Evolutionary conservation across 352 stramenopile genomes (phyloP).

Genomic region (Pythium sukuiense): DNA sequence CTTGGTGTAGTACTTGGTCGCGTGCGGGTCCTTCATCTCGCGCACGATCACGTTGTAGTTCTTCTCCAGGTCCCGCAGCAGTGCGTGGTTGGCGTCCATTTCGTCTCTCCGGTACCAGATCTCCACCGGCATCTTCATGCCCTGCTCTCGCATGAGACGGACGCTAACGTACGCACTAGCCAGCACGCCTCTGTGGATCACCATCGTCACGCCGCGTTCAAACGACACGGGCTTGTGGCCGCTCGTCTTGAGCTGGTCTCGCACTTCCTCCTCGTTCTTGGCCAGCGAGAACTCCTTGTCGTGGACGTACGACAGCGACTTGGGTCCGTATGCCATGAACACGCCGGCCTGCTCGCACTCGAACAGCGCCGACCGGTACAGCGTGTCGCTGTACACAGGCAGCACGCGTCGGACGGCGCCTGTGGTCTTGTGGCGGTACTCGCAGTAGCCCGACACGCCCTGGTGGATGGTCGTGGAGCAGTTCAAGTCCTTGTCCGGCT

Average conservation of each 20-base stretch:
- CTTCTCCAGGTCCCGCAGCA: slow-evolving; percentile 40
- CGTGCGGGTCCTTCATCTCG: slow-evolving; percentile 53
- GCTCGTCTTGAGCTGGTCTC: too few species aligned
- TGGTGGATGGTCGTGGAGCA: slow-evolving; percentile 7
- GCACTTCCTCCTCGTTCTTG: slow-evolving; percentile 10
- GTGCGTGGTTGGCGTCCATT: slow-evolving; percentile 39
- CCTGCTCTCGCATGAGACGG: slow-evolving; percentile 35
- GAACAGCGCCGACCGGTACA: background rate
- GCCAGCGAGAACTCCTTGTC: slow-evolving; percentile 1
- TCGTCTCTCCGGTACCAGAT: slow-evolving; percentile 65
- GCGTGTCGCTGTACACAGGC: slow-evolving; percentile 19
- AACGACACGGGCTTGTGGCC: background rate
- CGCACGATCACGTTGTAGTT: slow-evolving; percentile 51
- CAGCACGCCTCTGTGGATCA: slow-evolving; percentile 29
- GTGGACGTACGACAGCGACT: slow-evolving; percentile 19
- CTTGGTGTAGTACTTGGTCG: slow-evolving; percentile 70
- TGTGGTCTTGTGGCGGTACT: slow-evolving; percentile 9
- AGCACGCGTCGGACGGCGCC: slow-evolving; percentile 12
- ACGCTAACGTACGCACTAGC: slow-evolving; percentile 54
- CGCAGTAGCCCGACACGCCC: slow-evolving; percentile 25
- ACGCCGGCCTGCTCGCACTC: slow-evolving; percentile 11
- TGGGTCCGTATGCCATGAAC: slow-evolving; percentile 14
- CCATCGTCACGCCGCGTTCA: slow-evolving; percentile 40
- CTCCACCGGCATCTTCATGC: slow-evolving; percentile 60
- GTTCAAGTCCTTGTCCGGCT: background rate